Percentiles rank a stretch among this genome's conserved stretches.
Evolutionary conservation across 306 rosid genomes (phyloP).

Genomic region (Ormosia emarginata): DNA sequence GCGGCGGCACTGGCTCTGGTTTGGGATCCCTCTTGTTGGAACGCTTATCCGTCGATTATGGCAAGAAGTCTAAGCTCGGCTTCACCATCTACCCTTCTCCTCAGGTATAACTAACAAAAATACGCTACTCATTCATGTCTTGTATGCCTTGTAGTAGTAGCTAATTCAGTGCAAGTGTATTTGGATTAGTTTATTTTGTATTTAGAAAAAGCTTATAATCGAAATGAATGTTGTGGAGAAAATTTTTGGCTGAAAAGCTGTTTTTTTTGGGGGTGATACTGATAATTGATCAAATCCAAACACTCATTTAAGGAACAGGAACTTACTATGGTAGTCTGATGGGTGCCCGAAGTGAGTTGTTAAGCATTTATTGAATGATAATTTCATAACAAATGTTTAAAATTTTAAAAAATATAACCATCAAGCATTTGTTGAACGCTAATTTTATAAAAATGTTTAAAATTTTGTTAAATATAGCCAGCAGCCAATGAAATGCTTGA

Average conservation of each 20-base stretch:
- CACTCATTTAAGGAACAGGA: no score
- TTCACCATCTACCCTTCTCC: constrained; percentile 99
- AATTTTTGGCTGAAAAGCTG: no score
- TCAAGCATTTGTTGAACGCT: no score
- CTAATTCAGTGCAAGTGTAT: background rate
- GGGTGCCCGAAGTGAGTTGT: no score
- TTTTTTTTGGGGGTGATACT: no score
- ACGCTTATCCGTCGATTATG: constrained; percentile 92
- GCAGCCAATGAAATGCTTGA: background rate
- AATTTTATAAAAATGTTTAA: background rate
- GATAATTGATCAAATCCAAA: background rate
- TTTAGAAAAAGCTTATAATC: no score
- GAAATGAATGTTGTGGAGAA: no score
- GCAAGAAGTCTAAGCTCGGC: constrained; percentile 91
- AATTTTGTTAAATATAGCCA: no score
- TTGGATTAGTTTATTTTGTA: no score
- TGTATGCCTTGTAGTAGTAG: background rate
- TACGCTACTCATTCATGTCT: background rate
- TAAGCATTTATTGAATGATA: no score
- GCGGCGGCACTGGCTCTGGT: constrained; percentile 98
- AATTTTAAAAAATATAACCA: no score
- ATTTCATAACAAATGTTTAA: background rate
- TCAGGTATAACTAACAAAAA: constrained; percentile 48
- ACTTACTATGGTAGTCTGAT: no score
- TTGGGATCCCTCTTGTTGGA: constrained; percentile 84